These are phyloP conservation scores for Pyrrhoderma lamaoense DNA, from an alignment of 1,284 basidiomycete genomes.

Conservation along the genomic window DNA sequence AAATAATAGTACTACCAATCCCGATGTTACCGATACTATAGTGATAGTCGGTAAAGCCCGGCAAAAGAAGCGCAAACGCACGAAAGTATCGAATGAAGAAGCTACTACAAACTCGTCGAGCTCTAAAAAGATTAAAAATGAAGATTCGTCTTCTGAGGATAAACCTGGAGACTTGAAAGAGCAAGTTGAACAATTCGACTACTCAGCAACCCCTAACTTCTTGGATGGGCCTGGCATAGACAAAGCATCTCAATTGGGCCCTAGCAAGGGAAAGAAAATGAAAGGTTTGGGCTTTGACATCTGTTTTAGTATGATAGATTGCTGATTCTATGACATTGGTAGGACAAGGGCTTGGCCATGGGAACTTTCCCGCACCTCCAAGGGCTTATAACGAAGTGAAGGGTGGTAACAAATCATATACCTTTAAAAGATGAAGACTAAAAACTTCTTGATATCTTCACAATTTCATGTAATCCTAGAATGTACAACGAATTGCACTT, in stretches of 20 bases:
- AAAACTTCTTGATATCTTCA: too few species aligned
- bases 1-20: constrained; percentile 19
- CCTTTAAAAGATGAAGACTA: constrained; percentile 44
- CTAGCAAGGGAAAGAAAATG: constrained; percentile 37
- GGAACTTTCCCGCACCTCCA: constrained; percentile 60
- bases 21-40: constrained; percentile 43
- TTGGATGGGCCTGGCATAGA: constrained; percentile 51
- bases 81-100: constrained; percentile 23
- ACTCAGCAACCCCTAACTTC: constrained; percentile 65
- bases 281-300: constrained; percentile 33
- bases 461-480: too few species aligned
- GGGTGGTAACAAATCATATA: constrained; percentile 63
- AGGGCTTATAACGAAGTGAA: constrained; percentile 60
- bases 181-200: constrained; percentile 61
- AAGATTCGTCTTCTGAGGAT: constrained; percentile 18
- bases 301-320: constrained; percentile 1
- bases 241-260: constrained; percentile 29
- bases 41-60: constrained; percentile 61
- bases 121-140: constrained; percentile 22
- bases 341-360: constrained; percentile 33
- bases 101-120: constrained; percentile 11
- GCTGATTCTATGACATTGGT: neutral
- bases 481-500: neutral
- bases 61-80: constrained; percentile 55
- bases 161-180: constrained; percentile 17